phyloP scores from a whole-genome alignment of 176 grass and related monocot species.

The Oryza punctata region DNA sequence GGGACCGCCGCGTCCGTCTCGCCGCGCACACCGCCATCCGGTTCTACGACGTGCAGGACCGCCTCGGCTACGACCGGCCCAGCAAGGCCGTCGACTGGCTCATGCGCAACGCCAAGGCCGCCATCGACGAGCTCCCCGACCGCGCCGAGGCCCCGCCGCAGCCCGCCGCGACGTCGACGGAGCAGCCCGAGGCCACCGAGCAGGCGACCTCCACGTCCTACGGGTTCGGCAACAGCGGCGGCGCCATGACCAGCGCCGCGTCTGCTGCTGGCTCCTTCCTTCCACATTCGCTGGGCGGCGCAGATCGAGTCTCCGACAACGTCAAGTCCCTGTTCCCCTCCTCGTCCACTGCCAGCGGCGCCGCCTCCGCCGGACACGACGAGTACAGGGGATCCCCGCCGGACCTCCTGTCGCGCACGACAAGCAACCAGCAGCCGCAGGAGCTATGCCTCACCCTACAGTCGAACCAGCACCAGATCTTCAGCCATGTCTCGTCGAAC shows the following conservation, averaged over 20 bases:
- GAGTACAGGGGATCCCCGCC: constrained; percentile 76
- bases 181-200: constrained; percentile 23
- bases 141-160: constrained; percentile 36
- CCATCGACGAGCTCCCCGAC: constrained; percentile 83
- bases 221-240: constrained; percentile 40
- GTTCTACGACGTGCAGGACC: constrained; percentile 98
- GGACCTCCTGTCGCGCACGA: constrained; percentile 64
- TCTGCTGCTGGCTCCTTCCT: constrained; percentile 50
- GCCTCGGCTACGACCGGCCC: constrained; percentile 93
- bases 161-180: background rate
- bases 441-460: constrained; percentile 95
- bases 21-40: constrained; percentile 95
- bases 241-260: constrained; percentile 23
- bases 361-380: constrained; percentile 42
- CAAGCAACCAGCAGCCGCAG: constrained; percentile 58
- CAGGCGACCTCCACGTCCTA: constrained; percentile 59
- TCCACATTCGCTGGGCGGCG: constrained; percentile 66
- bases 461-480: constrained; percentile 82
- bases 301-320: constrained; percentile 62
- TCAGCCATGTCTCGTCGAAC: constrained; percentile 46
- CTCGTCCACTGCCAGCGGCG: constrained; percentile 44
- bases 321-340: constrained; percentile 93
- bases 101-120: constrained; percentile 81
- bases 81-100: constrained; percentile 99
- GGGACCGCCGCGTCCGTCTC: constrained; percentile 89